Conservation (phyloP, 2,329 filamentous ascomycete genomes). For the Exophiala dermatitidis region DNA sequence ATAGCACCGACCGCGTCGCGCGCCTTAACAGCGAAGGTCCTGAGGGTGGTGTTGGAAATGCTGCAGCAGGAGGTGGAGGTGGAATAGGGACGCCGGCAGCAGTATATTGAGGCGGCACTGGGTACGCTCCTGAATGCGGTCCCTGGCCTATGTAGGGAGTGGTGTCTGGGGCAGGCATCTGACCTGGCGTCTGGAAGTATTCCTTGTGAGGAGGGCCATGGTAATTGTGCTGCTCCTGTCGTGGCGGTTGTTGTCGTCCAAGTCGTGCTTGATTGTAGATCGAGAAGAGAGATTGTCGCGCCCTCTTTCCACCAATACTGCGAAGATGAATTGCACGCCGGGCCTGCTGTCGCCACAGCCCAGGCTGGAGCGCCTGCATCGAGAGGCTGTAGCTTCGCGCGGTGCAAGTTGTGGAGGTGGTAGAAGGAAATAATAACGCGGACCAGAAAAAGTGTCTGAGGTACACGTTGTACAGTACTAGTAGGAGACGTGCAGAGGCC, state of each 20-base stretch:
- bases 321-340: background rate
- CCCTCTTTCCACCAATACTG: no score
- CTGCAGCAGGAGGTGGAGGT: background rate
- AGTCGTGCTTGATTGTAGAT: no score
- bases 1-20: constrained; percentile 14
- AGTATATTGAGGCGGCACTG: constrained; percentile 6
- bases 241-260: no score
- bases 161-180: constrained; percentile 22
- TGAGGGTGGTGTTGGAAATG: background rate
- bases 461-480: background rate
- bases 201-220: constrained; percentile 27
- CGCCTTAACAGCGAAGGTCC: constrained; percentile 15
- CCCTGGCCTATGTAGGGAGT: background rate
- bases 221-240: constrained; percentile 12
- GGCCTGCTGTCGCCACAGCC: constrained; percentile 12
- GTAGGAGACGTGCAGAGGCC: background rate
- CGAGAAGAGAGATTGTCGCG: no score
- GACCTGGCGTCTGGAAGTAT: constrained; percentile 27
- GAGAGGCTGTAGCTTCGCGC: background rate
- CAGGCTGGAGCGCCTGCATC: constrained; percentile 21
- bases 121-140: no score
- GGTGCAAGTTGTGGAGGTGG: background rate
- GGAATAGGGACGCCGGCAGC: background rate
- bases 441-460: no score
- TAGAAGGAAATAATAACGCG: background rate